phyloP scores from a whole-genome alignment of 768 basidiomycete genomes.

The Gymnopilus dilepis region DNA sequence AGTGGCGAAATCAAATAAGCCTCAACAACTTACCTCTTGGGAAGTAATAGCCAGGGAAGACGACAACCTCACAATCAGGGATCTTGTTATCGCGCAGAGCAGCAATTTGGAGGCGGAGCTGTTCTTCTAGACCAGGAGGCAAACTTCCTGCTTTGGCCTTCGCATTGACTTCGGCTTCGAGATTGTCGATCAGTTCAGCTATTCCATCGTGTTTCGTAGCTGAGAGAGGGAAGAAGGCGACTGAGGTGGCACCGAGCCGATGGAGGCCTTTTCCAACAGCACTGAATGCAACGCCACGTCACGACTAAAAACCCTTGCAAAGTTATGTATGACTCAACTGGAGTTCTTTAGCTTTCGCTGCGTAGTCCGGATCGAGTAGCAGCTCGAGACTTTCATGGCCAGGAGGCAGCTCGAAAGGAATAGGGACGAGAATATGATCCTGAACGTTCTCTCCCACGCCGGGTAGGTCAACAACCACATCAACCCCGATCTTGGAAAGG shows the following conservation, averaged over 20 bases:
- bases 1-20: background rate
- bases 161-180: conserved; percentile 31
- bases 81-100: conserved; percentile 29
- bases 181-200: conserved; percentile 22
- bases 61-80: conserved; percentile 33
- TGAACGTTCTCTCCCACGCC: conserved; percentile 59
- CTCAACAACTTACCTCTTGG: conserved; percentile 12
- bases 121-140: conserved; percentile 43
- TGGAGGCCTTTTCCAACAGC: background rate
- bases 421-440: conserved; percentile 15
- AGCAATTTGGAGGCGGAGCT: conserved; percentile 43
- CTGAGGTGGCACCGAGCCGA: background rate
- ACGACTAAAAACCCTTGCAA: background rate
- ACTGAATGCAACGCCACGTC: background rate
- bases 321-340: conserved; percentile 14
- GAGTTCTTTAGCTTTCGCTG: conserved; percentile 39
- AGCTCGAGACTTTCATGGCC: conserved; percentile 44
- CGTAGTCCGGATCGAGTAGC: conserved; percentile 45
- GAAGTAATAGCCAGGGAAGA: conserved; percentile 25
- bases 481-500: conserved; percentile 48
- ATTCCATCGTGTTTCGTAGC: conserved; percentile 22
- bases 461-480: conserved; percentile 50
- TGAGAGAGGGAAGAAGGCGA: conserved; percentile 28
- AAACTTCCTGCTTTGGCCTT: conserved; percentile 18
- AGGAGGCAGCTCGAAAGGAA: conserved; percentile 20